A percentile compares a stretch with the other conserved stretches of the same genome.
Evolutionary conservation across 768 basidiomycete species (phyloP).

Genomic region (Porphyrellus cyaneotinctus): DNA sequence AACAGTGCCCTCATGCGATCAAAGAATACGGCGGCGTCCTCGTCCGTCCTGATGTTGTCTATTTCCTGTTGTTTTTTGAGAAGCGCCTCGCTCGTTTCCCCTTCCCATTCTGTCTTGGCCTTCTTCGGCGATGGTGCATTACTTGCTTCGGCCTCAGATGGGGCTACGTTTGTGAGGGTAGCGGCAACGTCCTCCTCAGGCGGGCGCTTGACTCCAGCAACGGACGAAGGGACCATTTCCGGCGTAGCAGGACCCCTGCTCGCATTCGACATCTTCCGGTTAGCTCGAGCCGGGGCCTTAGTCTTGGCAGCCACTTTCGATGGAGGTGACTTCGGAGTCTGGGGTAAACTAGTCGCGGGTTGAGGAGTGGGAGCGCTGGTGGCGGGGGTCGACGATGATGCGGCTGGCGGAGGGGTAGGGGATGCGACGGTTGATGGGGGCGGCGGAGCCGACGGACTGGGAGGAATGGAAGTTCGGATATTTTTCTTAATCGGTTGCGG

Average conservation of each 20-base stretch:
- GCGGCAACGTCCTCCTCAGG: conserved; percentile 34
- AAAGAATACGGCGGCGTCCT: conserved; percentile 60
- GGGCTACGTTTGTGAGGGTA: conserved; percentile 28
- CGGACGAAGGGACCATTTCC: conserved; percentile 28
- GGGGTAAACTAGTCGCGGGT: conserved; percentile 51
- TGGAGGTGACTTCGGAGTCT: conserved; percentile 69
- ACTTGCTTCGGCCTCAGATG: conserved; percentile 27
- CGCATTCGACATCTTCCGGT: conserved; percentile 31
- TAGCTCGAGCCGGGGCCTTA: conserved; percentile 31
- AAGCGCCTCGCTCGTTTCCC: conserved; percentile 49
- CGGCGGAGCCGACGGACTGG: conserved; percentile 23
- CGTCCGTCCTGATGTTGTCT: conserved; percentile 56
- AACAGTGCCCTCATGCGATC: conserved; percentile 63
- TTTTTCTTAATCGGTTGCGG: conserved; percentile 17
- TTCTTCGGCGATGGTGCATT: conserved; percentile 72
- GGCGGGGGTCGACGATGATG: conserved; percentile 49
- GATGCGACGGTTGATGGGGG: conserved; percentile 14
- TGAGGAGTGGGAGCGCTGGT: conserved; percentile 40
- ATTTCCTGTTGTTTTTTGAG: conserved; percentile 37
- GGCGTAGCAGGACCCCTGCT: conserved; percentile 33
- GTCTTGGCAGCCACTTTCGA: conserved; percentile 46
- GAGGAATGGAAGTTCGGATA: conserved; percentile 14
- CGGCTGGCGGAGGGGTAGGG: conserved; percentile 46
- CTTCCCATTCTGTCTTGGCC: conserved; percentile 67
- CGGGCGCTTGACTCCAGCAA: conserved; percentile 33